Conservation (phyloP, 2,329 filamentous ascomycete species). For the Aureobasidium musti region DNA sequence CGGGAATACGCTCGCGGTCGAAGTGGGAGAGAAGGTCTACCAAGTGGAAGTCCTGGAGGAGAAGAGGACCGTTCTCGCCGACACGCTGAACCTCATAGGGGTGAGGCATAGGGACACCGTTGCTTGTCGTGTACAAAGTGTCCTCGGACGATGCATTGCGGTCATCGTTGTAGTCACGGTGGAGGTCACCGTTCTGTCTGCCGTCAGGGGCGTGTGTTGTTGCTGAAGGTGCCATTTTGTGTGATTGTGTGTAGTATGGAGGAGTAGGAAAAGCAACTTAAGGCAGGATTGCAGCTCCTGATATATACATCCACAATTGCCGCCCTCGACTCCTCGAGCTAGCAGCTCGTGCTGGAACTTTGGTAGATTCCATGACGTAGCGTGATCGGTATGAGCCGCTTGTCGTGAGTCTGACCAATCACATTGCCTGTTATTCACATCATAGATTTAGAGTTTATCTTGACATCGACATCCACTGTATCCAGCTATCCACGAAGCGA, state of each 20-base stretch:
- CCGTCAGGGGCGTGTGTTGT: conserved; percentile 36
- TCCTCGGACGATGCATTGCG: conserved; percentile 48
- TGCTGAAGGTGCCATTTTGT: conserved; percentile 36
- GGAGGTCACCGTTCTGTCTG: conserved; percentile 43
- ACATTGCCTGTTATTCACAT: not conserved
- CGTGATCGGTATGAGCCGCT: not conserved
- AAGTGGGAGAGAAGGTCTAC: conserved; percentile 55
- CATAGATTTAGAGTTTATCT: conserved; percentile 11
- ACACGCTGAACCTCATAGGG: conserved; percentile 60
- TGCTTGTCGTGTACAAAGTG: conserved; percentile 58
- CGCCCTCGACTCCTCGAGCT: conserved; percentile 8
- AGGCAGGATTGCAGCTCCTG: not conserved
- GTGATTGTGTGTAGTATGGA: not conserved
- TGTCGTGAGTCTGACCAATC: not conserved
- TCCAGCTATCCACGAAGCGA: not conserved
- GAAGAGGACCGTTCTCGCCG: conserved; percentile 60
- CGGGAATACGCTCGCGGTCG: conserved; percentile 54
- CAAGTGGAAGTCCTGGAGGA: conserved; percentile 57
- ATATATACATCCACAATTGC: conserved; percentile 1
- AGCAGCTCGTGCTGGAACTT: not conserved
- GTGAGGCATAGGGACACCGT: conserved; percentile 49
- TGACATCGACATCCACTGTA: conserved; percentile 17
- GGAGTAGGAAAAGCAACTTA: not conserved
- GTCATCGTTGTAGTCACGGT: conserved; percentile 50
- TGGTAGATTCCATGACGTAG: not conserved